phyloP scores from a whole-genome alignment of 768 basidiomycete species.

The Butyriboletus loyo region DNA sequence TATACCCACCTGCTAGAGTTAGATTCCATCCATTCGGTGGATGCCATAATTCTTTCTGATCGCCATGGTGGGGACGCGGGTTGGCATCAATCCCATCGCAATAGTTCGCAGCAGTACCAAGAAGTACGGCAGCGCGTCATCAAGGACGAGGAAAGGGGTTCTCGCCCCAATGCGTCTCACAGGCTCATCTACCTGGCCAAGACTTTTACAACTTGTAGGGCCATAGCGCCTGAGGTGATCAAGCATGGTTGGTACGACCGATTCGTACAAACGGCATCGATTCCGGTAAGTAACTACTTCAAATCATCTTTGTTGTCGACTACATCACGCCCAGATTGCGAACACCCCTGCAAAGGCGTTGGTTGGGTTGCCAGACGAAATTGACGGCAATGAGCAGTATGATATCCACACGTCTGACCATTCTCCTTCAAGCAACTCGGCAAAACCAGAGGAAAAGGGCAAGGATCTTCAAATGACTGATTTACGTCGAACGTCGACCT shows the following conservation, averaged over 20 bases:
- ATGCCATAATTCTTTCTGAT: slow-evolving; percentile 29
- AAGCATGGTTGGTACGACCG: slow-evolving; percentile 64
- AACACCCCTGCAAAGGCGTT: slow-evolving; percentile 12
- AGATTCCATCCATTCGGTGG: slow-evolving; percentile 36
- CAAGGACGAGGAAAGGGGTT: slow-evolving; percentile 38
- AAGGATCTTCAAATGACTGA: background rate
- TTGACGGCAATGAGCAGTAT: slow-evolving; percentile 2
- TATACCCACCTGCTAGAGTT: slow-evolving; percentile 35
- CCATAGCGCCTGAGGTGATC: slow-evolving; percentile 40
- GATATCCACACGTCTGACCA: background rate
- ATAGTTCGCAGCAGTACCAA: slow-evolving; percentile 15
- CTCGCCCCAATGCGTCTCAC: slow-evolving; percentile 28
- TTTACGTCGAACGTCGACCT: background rate
- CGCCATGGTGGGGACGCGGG: slow-evolving; percentile 12
- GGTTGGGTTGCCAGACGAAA: slow-evolving; percentile 10
- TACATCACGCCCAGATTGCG: slow-evolving; percentile 16
- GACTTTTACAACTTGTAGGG: slow-evolving; percentile 46
- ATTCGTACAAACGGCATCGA: slow-evolving; percentile 15
- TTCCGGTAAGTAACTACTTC: slow-evolving; percentile 22
- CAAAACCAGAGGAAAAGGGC: background rate
- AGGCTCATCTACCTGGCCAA: slow-evolving; percentile 47
- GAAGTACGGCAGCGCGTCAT: slow-evolving; percentile 11
- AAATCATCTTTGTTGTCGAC: background rate
- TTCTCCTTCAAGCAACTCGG: background rate
- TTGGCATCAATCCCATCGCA: slow-evolving; percentile 38